These are phyloP conservation scores for Candolleomyces eurysporus DNA, from an alignment of 768 basidiomycete genomes.

Conservation along the genomic window DNA sequence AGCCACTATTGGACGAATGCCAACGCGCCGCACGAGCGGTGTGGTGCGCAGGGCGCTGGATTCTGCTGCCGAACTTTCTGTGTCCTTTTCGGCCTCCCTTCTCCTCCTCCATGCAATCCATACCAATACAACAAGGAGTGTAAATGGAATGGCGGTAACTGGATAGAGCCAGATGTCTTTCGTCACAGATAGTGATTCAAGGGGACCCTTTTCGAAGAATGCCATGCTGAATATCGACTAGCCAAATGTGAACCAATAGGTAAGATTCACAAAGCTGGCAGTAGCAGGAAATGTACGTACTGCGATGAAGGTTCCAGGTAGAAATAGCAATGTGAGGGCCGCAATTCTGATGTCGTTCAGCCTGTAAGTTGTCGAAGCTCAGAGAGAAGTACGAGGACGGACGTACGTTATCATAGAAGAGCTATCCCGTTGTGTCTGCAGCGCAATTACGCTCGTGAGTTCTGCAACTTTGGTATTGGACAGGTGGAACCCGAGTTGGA, in stretches of 20 bases:
- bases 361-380: too few relatives aligned
- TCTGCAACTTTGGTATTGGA: constrained; percentile 6
- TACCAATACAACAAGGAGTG: constrained; percentile 5
- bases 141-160: constrained; percentile 8
- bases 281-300: neutral
- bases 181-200: neutral
- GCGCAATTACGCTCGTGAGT: constrained; percentile 7
- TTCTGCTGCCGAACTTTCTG: too few relatives aligned
- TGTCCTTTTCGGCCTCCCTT: too few relatives aligned
- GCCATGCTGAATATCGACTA: constrained; percentile 13
- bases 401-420: constrained; percentile 13
- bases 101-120: constrained; percentile 8
- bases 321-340: constrained; percentile 10
- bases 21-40: too few relatives aligned
- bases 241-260: neutral
- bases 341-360: constrained; percentile 1
- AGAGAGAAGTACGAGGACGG: neutral
- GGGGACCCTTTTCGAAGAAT: constrained; percentile 4
- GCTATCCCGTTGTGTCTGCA: constrained; percentile 5
- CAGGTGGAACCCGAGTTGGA: neutral
- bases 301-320: constrained; percentile 12
- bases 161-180: constrained; percentile 10
- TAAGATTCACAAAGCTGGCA: neutral
- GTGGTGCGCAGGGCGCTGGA: too few relatives aligned
- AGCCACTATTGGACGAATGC: too few relatives aligned